These are phyloP conservation scores for Oenanthe sinensis DNA, from an alignment of 129 eudicot genomes.

Conservation along the genomic window DNA sequence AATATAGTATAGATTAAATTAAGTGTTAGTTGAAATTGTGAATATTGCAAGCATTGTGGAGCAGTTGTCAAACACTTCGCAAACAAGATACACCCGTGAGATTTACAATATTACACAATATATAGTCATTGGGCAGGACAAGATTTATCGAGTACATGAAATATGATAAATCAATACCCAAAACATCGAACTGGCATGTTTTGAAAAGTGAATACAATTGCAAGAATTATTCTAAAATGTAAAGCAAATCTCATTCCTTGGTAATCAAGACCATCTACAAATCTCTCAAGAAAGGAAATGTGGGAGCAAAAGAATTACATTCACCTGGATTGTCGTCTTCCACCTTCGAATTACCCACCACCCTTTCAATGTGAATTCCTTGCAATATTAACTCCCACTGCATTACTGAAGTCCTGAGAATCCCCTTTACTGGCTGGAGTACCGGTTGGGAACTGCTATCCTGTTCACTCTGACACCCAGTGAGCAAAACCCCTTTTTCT, in stretches of 20 bases:
- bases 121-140: not conserved
- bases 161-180: not conserved
- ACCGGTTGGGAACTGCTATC: constrained; percentile 20
- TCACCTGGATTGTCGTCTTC: constrained; percentile 27
- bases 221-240: not conserved
- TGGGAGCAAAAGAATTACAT: not conserved
- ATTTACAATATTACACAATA: not conserved
- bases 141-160: not conserved
- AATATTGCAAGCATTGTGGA: not conserved
- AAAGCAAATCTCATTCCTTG: not conserved
- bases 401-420: constrained; percentile 24
- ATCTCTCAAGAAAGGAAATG: not conserved
- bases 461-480: constrained; percentile 23
- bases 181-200: not conserved
- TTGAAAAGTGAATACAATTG: not conserved
- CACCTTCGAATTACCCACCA: constrained; percentile 53
- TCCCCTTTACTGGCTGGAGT: constrained; percentile 14
- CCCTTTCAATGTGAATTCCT: constrained; percentile 40
- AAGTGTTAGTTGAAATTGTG: not conserved
- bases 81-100: not conserved
- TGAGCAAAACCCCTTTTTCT: constrained; percentile 22
- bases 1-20: too few species aligned
- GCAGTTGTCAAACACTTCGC: not conserved
- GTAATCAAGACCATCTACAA: not conserved
- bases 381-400: constrained; percentile 23